Conservation (phyloP, 2,329 filamentous ascomycete genomes). For the Furcasterigmium furcatum region DNA sequence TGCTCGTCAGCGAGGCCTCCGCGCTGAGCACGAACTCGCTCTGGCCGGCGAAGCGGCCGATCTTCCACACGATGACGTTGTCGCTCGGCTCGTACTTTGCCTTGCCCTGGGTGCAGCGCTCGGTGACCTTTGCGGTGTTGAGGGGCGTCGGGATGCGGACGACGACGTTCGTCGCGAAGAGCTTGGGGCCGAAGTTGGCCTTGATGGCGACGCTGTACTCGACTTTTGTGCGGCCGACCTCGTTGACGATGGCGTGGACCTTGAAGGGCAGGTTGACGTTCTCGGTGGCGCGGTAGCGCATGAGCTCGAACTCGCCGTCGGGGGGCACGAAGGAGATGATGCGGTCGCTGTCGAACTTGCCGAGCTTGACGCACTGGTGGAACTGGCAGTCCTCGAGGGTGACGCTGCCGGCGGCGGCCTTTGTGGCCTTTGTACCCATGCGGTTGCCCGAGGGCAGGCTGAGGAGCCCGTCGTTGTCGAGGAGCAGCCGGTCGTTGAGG, state of each 20-base stretch:
- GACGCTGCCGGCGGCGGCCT: constrained; percentile 91
- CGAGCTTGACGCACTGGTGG: constrained; percentile 96
- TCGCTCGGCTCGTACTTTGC: constrained; percentile 98
- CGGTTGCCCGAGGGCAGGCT: constrained; percentile 71
- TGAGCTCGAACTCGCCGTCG: constrained; percentile 96
- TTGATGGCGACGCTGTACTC: constrained; percentile 98
- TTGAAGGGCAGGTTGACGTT: constrained; percentile 99
- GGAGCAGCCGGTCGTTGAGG: constrained; percentile 87
- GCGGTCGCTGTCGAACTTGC: constrained; percentile 92
- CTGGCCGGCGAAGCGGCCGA: constrained; percentile 96
- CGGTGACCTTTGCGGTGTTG: constrained; percentile 91
- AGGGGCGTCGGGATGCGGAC: constrained; percentile 93
- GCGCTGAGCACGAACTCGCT: constrained; percentile 93
- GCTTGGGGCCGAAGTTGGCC: constrained; percentile 92
- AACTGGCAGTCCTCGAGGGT: constrained; percentile 98
- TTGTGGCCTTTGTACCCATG: constrained; percentile 82
- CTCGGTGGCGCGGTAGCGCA: constrained; percentile 97
- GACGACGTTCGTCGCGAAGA: constrained; percentile 95
- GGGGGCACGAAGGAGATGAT: constrained; percentile 97
- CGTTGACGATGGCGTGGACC: constrained; percentile 97
- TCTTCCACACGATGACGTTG: constrained; percentile 99
- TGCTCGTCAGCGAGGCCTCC: constrained; percentile 88
- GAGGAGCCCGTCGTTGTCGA: constrained; percentile 72
- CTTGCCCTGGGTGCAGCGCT: constrained; percentile 92
- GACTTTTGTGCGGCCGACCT: constrained; percentile 94